Percentiles rank a stretch among this genome's conserved stretches.
Conservation (phyloP, 768 basidiomycete species). For the Lactifluus hygrophoroides region DNA sequence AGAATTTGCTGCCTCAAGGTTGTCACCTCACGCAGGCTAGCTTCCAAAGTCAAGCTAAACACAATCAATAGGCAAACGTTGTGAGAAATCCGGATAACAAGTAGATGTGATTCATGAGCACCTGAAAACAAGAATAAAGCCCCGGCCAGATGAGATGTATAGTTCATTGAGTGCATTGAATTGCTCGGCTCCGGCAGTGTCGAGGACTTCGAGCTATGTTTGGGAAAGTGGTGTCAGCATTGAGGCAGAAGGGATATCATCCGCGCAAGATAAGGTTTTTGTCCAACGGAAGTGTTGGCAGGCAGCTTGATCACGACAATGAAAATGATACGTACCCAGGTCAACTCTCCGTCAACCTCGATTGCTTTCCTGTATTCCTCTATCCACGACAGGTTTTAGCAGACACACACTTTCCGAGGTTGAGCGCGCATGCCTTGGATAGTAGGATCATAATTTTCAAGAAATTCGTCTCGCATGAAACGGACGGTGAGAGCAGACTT, state of each 20-base stretch:
- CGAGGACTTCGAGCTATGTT: conserved; percentile 64
- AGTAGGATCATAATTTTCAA: conserved; percentile 75
- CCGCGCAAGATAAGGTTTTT: neutral
- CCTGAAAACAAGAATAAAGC: conserved; percentile 83
- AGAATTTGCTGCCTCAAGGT: conserved; percentile 74
- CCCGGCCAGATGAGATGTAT: conserved; percentile 73
- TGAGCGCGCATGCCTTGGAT: conserved; percentile 54
- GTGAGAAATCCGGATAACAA: neutral
- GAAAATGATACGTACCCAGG: conserved; percentile 40
- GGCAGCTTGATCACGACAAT: conserved; percentile 3
- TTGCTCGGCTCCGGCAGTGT: conserved; percentile 83
- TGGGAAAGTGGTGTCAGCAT: neutral
- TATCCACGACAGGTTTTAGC: conserved; percentile 24
- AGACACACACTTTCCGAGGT: neutral
- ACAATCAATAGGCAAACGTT: neutral
- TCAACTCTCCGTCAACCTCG: conserved; percentile 55
- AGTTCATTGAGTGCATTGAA: conserved; percentile 74
- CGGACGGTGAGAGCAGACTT: conserved; percentile 82
- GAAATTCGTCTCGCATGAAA: conserved; percentile 63
- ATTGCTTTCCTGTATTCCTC: conserved; percentile 64
- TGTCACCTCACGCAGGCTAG: conserved; percentile 72
- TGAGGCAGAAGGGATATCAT: neutral
- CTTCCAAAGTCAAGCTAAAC: conserved; percentile 68
- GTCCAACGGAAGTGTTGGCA: neutral
- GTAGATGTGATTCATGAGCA: conserved; percentile 21